Evolutionary conservation across 139 green algal genomes (phyloP), one percentile per base, ranked within the genome.

Genomic region (Coelastrella sp.): DNA sequence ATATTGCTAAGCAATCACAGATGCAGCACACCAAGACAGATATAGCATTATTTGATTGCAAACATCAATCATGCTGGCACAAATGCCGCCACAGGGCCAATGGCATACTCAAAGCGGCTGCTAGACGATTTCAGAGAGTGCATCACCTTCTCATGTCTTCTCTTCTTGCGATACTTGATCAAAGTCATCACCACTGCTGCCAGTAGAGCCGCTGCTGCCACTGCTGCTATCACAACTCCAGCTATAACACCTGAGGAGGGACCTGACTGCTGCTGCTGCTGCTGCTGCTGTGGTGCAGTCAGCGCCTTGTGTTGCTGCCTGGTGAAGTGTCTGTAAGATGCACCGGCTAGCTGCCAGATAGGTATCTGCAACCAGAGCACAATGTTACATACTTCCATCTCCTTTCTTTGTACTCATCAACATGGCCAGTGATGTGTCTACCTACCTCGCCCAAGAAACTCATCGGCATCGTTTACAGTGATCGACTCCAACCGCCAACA

Each of bases 291-390:
- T 30, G 45, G 72, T 5, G 4, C 27, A 5, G n/a, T 15, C 21
- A 77, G 68, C 34, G 45, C 32, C 23, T 53, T 53, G 13, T 66
- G 45, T 23, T 67, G 30, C 13, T 48, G 13, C 27, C 59, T n/a
- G n/a, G 41, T n/a, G 41, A 40, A 50, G 41, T 79, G 71, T 30
- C 40, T 69, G 30, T 79, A 32, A 4, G 19, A 45, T 17, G 73
- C 30, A 38, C 73, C 30, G 4, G 73, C 50, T 27, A 81, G 19
- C 73, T 81, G 73, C 73, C 73, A 81, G 48, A 81, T 81, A 2
- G 73, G 73, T 7, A 81, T 21, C 73, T 81, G 48, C 23, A 32
- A n/a, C 5, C 8, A 59, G 6, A 35, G 40, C 17, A 3, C 13
- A 4, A 32, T 50, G 34, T 17, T 7, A 43, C 6, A 48, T 6